Conservation (phyloP, 2,329 filamentous ascomycete genomes). For the Pseudogymnoascus sp. region DNA sequence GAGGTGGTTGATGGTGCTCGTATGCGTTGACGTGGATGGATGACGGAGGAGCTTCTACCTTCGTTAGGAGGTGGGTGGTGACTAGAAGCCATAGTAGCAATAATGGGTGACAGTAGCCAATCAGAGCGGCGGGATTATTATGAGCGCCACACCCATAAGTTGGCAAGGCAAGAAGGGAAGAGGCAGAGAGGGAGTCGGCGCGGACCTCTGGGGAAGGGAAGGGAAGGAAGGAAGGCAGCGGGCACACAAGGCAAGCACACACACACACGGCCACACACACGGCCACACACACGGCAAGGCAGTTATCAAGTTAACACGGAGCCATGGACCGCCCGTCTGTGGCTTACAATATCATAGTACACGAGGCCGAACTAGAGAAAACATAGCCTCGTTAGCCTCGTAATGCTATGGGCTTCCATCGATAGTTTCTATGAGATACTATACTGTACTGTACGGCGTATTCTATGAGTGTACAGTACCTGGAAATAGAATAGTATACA, state of each 20-base stretch:
- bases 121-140: neutral
- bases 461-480: neutral
- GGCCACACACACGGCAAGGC: neutral
- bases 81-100: no score
- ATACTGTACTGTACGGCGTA: neutral
- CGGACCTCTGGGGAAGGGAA: neutral
- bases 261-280: no score
- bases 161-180: neutral
- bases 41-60: neutral
- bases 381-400: neutral
- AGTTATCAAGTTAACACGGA: neutral
- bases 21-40: neutral
- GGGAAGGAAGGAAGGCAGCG: neutral
- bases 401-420: neutral
- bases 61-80: neutral
- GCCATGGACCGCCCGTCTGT: neutral
- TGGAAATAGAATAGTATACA: no score
- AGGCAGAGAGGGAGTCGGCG: neutral
- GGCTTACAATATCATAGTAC: neutral
- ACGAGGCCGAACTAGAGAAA: neutral
- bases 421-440: neutral
- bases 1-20: neutral
- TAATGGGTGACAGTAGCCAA: neutral
- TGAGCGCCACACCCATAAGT: neutral
- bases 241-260: neutral